phyloP scores from a whole-genome alignment of 768 basidiomycete species.

The Epithele typhae region DNA sequence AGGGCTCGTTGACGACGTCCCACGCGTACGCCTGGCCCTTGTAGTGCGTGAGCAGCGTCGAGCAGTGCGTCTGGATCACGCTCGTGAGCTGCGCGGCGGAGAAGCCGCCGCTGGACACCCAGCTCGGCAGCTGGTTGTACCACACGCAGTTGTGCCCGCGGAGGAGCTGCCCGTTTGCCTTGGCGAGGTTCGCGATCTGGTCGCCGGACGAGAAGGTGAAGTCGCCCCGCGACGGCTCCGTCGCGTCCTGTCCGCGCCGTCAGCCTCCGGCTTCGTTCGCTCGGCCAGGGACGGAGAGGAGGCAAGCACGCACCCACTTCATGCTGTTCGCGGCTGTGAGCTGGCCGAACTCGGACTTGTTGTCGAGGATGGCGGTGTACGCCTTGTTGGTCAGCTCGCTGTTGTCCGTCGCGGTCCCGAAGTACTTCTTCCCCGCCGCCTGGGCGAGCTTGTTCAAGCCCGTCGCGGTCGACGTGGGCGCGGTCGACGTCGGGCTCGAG shows the following conservation, averaged over 20 bases:
- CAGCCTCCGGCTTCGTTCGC: too few relatives aligned
- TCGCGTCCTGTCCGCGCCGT: constrained; percentile 38
- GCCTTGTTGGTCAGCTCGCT: constrained; percentile 38
- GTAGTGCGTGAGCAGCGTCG: constrained; percentile 33
- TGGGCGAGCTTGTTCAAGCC: constrained; percentile 31
- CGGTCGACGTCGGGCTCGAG: constrained; percentile 7
- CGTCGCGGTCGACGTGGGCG: constrained; percentile 9
- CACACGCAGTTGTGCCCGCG: constrained; percentile 42
- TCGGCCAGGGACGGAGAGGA: background rate
- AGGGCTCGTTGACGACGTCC: constrained; percentile 52
- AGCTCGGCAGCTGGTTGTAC: constrained; percentile 40
- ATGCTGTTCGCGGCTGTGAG: constrained; percentile 49
- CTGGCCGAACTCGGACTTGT: constrained; percentile 39
- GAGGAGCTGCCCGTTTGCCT: constrained; percentile 42
- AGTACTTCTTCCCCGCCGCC: constrained; percentile 44
- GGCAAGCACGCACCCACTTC: constrained; percentile 45
- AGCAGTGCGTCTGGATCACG: constrained; percentile 32
- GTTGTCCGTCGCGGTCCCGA: constrained; percentile 48
- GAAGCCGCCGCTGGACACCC: constrained; percentile 30
- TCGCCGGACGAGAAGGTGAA: constrained; percentile 47
- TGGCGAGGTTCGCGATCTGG: constrained; percentile 39
- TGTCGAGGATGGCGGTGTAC: constrained; percentile 36
- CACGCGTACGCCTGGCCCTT: constrained; percentile 33
- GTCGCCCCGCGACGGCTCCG: constrained; percentile 42
- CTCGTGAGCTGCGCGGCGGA: constrained; percentile 26